These are phyloP conservation scores for Sambucus nigra DNA, from an alignment of 129 eudicot species.

Conservation along the genomic window DNA sequence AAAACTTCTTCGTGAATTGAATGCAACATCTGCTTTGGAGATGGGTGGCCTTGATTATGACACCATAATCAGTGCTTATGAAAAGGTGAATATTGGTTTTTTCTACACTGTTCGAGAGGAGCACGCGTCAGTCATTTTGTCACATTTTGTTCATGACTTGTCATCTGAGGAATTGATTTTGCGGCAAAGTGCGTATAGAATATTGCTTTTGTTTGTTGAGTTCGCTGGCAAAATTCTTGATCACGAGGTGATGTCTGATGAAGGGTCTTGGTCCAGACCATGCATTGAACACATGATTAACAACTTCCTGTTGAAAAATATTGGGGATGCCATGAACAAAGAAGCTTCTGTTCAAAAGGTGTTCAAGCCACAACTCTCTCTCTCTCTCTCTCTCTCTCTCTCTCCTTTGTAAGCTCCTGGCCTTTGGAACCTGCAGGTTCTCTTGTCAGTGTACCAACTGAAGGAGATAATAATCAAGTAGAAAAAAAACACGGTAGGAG, in stretches of 20 bases:
- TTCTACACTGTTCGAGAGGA: slow-evolving; percentile 39
- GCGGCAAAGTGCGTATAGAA: slow-evolving; percentile 64
- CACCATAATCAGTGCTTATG: slow-evolving; percentile 55
- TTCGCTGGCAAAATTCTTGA: slow-evolving; percentile 40
- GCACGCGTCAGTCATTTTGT: slow-evolving; percentile 54
- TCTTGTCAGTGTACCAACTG: too few species aligned
- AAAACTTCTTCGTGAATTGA: slow-evolving; percentile 56
- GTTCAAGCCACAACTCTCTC: neutral
- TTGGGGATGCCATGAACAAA: slow-evolving; percentile 74
- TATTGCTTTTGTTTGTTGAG: slow-evolving; percentile 53
- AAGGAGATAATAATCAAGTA: too few species aligned
- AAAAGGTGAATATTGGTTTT: slow-evolving; percentile 37
- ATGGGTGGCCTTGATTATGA: slow-evolving; percentile 83
- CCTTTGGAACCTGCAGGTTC: too few species aligned
- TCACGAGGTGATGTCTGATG: slow-evolving; percentile 18
- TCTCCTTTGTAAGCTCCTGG: neutral
- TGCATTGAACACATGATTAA: slow-evolving; percentile 34
- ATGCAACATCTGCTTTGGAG: slow-evolving; percentile 57
- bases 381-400: slow-evolving; percentile 1
- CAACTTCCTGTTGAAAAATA: slow-evolving; percentile 62
- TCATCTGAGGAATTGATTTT: slow-evolving; percentile 66
- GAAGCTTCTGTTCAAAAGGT: slow-evolving; percentile 66
- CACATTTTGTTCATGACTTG: slow-evolving; percentile 82
- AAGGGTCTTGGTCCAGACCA: slow-evolving; percentile 36
- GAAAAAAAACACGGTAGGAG: too few species aligned